A percentile compares a stretch with the other conserved stretches of the same genome.
Conservation (phyloP, 2,329 filamentous ascomycete genomes). For the Phyllosticta citrichinensis region DNA sequence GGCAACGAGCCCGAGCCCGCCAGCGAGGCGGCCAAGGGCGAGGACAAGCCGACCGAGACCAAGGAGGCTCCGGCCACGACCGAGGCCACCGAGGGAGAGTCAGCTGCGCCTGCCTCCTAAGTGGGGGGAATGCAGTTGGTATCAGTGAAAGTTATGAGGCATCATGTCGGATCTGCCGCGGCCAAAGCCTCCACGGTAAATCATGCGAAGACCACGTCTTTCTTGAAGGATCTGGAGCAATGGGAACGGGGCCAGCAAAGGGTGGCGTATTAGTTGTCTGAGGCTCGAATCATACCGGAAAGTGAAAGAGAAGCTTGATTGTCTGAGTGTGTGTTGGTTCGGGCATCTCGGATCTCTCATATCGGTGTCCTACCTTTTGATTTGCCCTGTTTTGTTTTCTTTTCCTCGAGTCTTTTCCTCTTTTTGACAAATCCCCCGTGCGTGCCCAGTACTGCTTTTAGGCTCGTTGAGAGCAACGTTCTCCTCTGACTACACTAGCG, state of each 20-base stretch:
- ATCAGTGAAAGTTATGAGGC: constrained; percentile 4
- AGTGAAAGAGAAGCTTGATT: constrained; percentile 8
- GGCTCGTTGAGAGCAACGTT: not conserved
- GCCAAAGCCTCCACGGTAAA: constrained; percentile 5
- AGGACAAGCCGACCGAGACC: constrained; percentile 27
- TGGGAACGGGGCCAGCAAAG: constrained; percentile 6
- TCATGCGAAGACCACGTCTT: constrained; percentile 9
- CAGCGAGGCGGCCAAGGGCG: constrained; percentile 38
- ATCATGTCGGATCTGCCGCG: constrained; percentile 7
- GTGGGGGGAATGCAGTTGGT: not conserved
- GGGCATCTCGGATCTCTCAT: constrained; percentile 3
- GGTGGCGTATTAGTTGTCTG: constrained; percentile 11
- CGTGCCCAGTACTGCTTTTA: not conserved
- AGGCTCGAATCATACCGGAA: constrained; percentile 11
- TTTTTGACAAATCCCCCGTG: constrained; percentile 2
- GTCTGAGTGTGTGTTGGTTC: constrained; percentile 2
- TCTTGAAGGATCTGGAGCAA: constrained; percentile 9
- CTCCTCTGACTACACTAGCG: constrained; percentile 11
- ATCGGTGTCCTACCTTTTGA: constrained; percentile 8
- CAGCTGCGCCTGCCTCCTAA: constrained; percentile 8
- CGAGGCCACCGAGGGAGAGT: constrained; percentile 20
- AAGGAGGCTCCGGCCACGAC: constrained; percentile 43
- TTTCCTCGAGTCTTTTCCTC: constrained; percentile 7
- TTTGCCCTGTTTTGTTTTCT: constrained; percentile 8
- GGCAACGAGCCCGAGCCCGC: constrained; percentile 58